Evolutionary conservation across 2,329 filamentous ascomycete species (phyloP).

Genomic region (Madurella mycetomatis): DNA sequence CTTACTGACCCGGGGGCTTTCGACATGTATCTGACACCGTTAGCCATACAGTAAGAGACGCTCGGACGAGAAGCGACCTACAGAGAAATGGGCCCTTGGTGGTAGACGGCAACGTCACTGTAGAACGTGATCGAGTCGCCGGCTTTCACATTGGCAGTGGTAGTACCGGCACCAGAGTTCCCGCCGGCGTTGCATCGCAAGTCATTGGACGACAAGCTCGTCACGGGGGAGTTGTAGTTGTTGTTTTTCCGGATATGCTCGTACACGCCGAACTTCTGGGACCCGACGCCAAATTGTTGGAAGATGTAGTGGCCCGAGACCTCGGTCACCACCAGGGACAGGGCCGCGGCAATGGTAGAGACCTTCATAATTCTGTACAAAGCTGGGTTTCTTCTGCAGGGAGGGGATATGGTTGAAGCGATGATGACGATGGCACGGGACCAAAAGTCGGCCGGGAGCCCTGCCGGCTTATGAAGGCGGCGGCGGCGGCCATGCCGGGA

Average conservation of each 20-base stretch:
- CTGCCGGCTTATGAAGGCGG: conserved; percentile 2
- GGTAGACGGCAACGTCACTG: conserved; percentile 39
- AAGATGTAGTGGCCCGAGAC: conserved; percentile 41
- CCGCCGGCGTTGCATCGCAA: conserved; percentile 39
- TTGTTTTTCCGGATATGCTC: conserved; percentile 43
- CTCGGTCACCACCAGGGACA: conserved; percentile 31
- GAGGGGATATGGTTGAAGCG: not conserved
- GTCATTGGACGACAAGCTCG: conserved; percentile 35
- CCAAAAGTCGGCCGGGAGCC: not conserved
- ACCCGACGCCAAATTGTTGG: conserved; percentile 34
- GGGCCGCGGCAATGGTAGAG: conserved; percentile 28
- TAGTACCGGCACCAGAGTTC: conserved; percentile 31
- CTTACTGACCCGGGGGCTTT: conserved; percentile 34
- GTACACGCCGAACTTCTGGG: conserved; percentile 32
- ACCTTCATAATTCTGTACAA: conserved; percentile 27
- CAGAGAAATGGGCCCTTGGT: conserved; percentile 40
- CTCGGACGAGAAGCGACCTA: conserved; percentile 16
- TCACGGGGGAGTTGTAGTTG: conserved; percentile 47
- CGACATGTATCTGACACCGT: conserved; percentile 35
- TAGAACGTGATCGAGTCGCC: conserved; percentile 38
- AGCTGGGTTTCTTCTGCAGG: not conserved
- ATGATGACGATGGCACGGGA: not conserved
- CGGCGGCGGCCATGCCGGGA: conserved; percentile 4
- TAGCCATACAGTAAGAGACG: not conserved
- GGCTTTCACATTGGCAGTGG: conserved; percentile 34